Evolutionary conservation across 192 early-diverging fungal genomes (phyloP).

Genomic region (Coemansia interrupta): DNA sequence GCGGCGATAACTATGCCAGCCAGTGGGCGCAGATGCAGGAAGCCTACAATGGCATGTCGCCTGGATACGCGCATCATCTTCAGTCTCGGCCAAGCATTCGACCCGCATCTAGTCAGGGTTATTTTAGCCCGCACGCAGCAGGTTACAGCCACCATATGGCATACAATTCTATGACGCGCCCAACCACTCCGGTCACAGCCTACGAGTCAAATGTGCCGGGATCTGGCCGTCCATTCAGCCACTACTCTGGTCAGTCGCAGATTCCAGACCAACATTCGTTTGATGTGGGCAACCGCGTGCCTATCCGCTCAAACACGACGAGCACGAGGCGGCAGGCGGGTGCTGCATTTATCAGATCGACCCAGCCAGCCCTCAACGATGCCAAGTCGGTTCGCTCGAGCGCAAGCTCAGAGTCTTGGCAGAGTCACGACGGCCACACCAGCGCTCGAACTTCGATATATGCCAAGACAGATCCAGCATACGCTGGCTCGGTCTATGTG

Average conservation of each 20-base stretch:
- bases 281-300: background rate
- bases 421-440: constrained; percentile 29
- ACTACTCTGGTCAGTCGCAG: background rate
- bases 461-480: constrained; percentile 31
- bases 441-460: constrained; percentile 23
- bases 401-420: constrained; percentile 45
- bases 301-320: constrained; percentile 2
- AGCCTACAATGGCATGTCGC: background rate
- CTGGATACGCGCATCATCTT: background rate
- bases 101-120: constrained; percentile 7
- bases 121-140: background rate
- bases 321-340: constrained; percentile 26
- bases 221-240: constrained; percentile 10
- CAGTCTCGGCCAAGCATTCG: background rate
- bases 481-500: constrained; percentile 28
- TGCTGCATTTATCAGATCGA: constrained; percentile 20
- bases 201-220: constrained; percentile 1
- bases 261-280: background rate
- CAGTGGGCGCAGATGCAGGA: constrained; percentile 23
- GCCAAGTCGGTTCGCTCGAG: constrained; percentile 16
- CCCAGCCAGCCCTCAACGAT: constrained; percentile 5
- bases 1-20: constrained; percentile 13
- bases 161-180: background rate
- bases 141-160: background rate
- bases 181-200: constrained; percentile 6